These are phyloP conservation scores for Populus hybrid DNA, from an alignment of 441 rosid genomes.

Conservation along the genomic window DNA sequence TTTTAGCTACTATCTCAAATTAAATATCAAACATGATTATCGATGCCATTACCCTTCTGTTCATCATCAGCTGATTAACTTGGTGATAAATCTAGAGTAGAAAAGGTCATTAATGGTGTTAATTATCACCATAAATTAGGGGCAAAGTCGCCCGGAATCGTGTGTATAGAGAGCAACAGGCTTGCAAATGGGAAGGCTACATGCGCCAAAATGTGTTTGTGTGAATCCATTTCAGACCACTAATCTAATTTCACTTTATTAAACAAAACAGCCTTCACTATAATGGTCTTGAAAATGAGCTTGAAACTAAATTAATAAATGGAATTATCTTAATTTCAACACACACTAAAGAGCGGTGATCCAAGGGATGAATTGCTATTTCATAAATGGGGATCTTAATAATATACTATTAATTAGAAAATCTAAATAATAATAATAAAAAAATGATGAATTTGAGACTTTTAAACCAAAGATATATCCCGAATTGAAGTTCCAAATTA, in stretches of 20 bases:
- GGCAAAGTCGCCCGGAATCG: conserved; percentile 6
- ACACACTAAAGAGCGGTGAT: too few relatives aligned
- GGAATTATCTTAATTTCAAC: too few relatives aligned
- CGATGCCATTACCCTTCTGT: not conserved
- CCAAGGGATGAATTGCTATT: too few relatives aligned
- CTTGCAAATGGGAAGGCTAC: conserved; percentile 13
- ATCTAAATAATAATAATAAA: not conserved
- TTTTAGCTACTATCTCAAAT: conserved; percentile 5
- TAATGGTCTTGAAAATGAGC: not conserved
- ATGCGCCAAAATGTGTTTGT: conserved; percentile 17
- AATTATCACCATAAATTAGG: not conserved
- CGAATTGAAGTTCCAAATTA: not conserved
- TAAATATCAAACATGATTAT: not conserved
- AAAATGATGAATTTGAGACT: not conserved
- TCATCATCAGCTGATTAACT: conserved; percentile 21
- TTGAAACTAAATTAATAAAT: not conserved
- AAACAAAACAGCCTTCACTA: too few relatives aligned
- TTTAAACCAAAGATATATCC: not conserved
- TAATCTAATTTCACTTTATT: not conserved
- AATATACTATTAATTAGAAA: not conserved
- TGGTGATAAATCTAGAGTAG: conserved; percentile 11
- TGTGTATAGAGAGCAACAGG: conserved; percentile 3
- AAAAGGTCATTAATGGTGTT: not conserved
- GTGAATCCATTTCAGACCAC: conserved; percentile 12
- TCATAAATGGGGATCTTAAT: too few relatives aligned